phyloP scores from a whole-genome alignment of 192 early-diverging fungal genomes.

The Mortierella alpina region DNA sequence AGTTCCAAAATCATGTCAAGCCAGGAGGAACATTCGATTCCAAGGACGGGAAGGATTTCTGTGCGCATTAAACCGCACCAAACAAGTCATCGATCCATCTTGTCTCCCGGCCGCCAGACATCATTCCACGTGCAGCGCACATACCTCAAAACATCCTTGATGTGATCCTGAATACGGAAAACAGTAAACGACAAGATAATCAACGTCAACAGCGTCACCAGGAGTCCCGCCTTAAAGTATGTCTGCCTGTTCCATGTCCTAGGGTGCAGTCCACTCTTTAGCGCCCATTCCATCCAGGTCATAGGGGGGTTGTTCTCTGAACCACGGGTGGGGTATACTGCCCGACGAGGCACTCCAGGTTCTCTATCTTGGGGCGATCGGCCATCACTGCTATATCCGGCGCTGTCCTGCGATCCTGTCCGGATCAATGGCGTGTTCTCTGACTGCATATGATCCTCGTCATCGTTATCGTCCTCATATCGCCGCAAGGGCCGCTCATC shows the following conservation, averaged over 20 bases:
- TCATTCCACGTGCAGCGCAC: neutral
- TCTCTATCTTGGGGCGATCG: neutral
- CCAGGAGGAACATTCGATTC: neutral
- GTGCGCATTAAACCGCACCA: neutral
- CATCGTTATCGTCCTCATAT: constrained; percentile 39
- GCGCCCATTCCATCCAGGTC: constrained; percentile 33
- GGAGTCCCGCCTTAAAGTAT: constrained; percentile 27
- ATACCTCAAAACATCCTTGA: constrained; percentile 53
- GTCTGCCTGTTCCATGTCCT: constrained; percentile 41
- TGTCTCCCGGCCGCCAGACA: neutral
- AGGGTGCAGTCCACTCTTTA: constrained; percentile 30
- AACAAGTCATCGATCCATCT: neutral
- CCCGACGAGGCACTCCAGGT: neutral
- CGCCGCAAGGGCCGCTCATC: neutral
- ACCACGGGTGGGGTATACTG: neutral
- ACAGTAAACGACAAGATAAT: constrained; percentile 49
- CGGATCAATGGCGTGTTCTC: constrained; percentile 32
- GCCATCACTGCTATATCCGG: constrained; percentile 10
- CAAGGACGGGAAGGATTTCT: neutral
- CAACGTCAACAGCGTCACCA: constrained; percentile 25
- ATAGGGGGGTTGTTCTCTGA: constrained; percentile 1
- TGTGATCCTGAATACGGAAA: constrained; percentile 55
- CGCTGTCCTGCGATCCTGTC: constrained; percentile 1
- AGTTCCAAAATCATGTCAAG: neutral
- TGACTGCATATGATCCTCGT: constrained; percentile 1